Percentiles rank a stretch among this genome's conserved stretches.
Conservation (phyloP, 306 rosid genomes). For the Echinosophora koreensis region DNA sequence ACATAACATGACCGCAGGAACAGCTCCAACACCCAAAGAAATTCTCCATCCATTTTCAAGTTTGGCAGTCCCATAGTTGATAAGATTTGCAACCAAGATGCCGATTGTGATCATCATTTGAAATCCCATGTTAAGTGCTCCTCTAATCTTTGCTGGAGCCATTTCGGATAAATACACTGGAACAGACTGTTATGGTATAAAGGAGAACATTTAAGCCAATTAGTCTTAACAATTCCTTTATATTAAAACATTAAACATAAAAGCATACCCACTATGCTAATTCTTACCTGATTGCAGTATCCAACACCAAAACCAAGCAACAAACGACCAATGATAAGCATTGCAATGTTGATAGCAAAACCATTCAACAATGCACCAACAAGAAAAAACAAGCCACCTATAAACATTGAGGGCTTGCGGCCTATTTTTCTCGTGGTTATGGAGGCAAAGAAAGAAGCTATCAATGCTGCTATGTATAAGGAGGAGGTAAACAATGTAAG, state of each 20-base stretch:
- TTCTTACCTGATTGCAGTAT: background rate
- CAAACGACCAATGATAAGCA: conserved; percentile 13
- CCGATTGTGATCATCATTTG: conserved; percentile 7
- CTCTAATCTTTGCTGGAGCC: conserved; percentile 1
- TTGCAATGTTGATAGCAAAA: background rate
- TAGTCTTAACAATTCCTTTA: background rate
- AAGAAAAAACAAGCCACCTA: conserved; percentile 4
- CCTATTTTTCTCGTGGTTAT: background rate
- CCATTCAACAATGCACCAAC: background rate
- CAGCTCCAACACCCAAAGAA: background rate
- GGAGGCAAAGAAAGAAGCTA: background rate
- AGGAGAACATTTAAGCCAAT: background rate
- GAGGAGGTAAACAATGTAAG: conserved; percentile 6
- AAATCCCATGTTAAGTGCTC: conserved; percentile 5
- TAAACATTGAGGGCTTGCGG: background rate
- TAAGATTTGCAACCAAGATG: background rate
- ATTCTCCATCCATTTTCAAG: conserved; percentile 5
- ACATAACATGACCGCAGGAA: background rate
- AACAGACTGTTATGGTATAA: background rate
- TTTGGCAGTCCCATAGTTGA: background rate
- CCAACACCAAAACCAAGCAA: conserved; percentile 2
- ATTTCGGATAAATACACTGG: conserved; percentile 5
- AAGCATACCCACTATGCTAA: background rate
- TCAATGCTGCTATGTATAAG: background rate
- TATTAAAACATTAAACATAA: background rate